These are phyloP conservation scores for Trametes coccinea DNA, from an alignment of 768 basidiomycete genomes.

Conservation along the genomic window DNA sequence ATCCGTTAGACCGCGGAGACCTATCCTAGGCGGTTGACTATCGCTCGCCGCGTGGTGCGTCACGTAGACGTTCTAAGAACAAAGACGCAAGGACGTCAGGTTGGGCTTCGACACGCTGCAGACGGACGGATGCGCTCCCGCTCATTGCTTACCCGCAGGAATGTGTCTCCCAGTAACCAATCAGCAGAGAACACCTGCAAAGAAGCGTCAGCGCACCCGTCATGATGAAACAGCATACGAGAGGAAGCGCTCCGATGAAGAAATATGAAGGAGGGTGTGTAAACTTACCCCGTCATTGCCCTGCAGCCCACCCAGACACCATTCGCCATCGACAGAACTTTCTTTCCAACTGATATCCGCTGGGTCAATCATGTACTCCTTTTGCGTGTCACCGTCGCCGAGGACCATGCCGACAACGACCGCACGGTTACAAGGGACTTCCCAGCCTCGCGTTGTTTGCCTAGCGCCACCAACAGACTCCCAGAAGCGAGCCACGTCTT, in stretches of 20 bases:
- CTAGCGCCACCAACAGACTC: conserved; percentile 44
- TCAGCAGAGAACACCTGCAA: conserved; percentile 53
- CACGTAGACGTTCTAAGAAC: conserved; percentile 52
- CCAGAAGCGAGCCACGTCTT: conserved; percentile 57
- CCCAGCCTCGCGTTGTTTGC: conserved; percentile 44
- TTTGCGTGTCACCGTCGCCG: conserved; percentile 36
- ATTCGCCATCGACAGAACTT: conserved; percentile 39
- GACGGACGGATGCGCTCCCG: neutral
- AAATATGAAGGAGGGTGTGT: neutral
- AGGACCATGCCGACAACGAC: conserved; percentile 47
- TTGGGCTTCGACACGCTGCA: conserved; percentile 9
- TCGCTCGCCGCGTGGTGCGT: conserved; percentile 46
- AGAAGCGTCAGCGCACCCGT: conserved; percentile 10
- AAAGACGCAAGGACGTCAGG: conserved; percentile 14
- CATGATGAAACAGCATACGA: conserved; percentile 6
- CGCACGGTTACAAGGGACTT: conserved; percentile 51
- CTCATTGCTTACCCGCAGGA: conserved; percentile 46
- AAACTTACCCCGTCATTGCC: conserved; percentile 47
- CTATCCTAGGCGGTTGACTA: conserved; percentile 43
- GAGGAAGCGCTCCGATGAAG: conserved; percentile 3
- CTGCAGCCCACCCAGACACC: conserved; percentile 62
- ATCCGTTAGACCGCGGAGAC: conserved; percentile 48
- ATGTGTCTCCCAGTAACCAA: conserved; percentile 62
- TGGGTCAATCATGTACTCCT: conserved; percentile 50
- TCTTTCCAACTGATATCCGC: conserved; percentile 53